Base-by-base conservation (phyloP, 352 stramenopile species). In the Blastocystis sp. region DNA sequence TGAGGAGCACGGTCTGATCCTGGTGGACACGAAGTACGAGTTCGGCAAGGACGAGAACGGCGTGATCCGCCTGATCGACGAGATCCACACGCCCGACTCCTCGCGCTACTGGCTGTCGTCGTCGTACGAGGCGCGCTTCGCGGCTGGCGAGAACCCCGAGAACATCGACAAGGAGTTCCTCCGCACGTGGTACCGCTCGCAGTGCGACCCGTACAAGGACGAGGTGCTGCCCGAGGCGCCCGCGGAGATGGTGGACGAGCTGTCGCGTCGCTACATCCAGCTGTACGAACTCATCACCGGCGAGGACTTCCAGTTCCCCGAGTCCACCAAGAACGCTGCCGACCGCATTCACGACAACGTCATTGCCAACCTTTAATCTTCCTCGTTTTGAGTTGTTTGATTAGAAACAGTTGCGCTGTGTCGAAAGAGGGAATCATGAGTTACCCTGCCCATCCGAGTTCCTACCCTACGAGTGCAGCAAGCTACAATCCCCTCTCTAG, bases 111-210 rank as follows among this genome's bases (percentile, higher is more conserved):
- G 94, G 94, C 92, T 97, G 35, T 93, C 94, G 24, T 63, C 91
- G 31, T 92, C 90, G 21, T 93, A 94, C 65, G 90, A 91, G 45
- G 91, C 59, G 3, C 74, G 90, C 62, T 60, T 93, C 90, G 94
- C 91, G 10, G 91, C 91, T 3, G 95, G 94, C 4, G 91, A 95
- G 67, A 96, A 97, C 71, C 97, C 97, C 16, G 96, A 99, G 88
- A 98, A 98, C 92, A 98, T 99, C 88, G 97, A 99, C 93, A 99
- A 99, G 93, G 97, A 99, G 92, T 99, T 99, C 90, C 91, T 99
- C 63, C 93, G 97, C 76, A 93, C 98, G 51, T 99, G 97, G 97
- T 99, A 98, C 92, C 93, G 94, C 71, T 93, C 98, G 45, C 94
- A 98, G 92, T 99, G 97, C 92, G 96, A 99, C 92, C 97, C 97